Evolutionary conservation across 257 asterid genomes (phyloP).

Genomic region (Osmanthus fragrans): DNA sequence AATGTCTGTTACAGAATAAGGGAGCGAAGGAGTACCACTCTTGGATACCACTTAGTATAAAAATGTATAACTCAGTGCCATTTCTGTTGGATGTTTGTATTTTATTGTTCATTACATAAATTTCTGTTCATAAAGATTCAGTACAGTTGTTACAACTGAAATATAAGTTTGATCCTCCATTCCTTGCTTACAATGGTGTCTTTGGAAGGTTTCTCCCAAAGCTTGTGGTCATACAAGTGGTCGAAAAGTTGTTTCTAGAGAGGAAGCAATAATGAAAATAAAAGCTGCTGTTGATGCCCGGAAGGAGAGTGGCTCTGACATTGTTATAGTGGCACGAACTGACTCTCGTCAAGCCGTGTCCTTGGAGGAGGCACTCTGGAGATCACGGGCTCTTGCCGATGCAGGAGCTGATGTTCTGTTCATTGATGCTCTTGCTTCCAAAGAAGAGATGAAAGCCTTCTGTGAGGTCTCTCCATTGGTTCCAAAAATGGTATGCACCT

Average conservation of each 20-base stretch:
- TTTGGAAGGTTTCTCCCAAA: constrained; percentile 78
- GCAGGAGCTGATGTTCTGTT: constrained; percentile 96
- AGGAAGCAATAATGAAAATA: constrained; percentile 79
- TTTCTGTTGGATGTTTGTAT: neutral
- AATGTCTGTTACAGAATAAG: neutral
- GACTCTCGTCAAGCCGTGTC: constrained; percentile 97
- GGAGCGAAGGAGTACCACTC: neutral
- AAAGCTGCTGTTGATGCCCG: constrained; percentile 95
- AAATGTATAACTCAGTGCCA: constrained; percentile 3
- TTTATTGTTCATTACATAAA: neutral
- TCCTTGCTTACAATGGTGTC: constrained; percentile 19
- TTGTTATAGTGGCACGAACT: constrained; percentile 91
- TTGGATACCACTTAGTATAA: constrained; percentile 2
- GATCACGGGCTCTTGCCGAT: constrained; percentile 79
- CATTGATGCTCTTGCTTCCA: constrained; percentile 90
- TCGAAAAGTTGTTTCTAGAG: constrained; percentile 83
- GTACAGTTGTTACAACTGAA: neutral
- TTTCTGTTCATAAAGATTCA: constrained; percentile 3
- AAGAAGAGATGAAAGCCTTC: constrained; percentile 87
- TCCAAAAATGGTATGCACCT: constrained; percentile 77
- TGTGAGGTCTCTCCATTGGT: constrained; percentile 71
- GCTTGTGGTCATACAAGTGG: constrained; percentile 98
- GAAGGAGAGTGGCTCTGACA: constrained; percentile 84
- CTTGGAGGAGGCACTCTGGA: constrained; percentile 83
- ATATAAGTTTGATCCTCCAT: constrained; percentile 9